Conservation (phyloP, 139 green algal genomes). For the Tetratostichococcus sp. region DNA sequence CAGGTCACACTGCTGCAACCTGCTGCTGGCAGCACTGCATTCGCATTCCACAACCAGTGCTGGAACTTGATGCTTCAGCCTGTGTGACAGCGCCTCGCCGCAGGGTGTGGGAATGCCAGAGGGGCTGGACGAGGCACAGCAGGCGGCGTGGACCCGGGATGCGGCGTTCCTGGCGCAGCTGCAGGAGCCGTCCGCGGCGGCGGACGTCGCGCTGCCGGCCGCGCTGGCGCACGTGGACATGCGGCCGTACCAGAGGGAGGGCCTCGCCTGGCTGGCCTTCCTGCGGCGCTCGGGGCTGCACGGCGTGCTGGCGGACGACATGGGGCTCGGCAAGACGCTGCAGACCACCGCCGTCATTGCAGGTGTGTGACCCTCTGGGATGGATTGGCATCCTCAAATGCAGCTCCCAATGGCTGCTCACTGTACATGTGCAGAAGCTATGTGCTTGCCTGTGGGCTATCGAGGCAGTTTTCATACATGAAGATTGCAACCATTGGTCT, state of each 20-base stretch:
- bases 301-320: conserved; percentile 94
- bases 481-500: too few species aligned
- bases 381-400: too few species aligned
- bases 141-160: conserved; percentile 48
- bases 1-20: too few species aligned
- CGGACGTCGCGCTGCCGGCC: conserved; percentile 68
- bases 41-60: too few species aligned
- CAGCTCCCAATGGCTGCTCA: too few species aligned
- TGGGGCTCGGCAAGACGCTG: conserved; percentile 85
- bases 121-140: conserved; percentile 55
- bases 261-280: conserved; percentile 97
- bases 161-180: conserved; percentile 81
- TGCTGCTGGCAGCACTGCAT: too few species aligned
- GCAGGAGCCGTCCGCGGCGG: conserved; percentile 73
- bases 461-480: too few species aligned
- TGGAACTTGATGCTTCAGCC: too few species aligned
- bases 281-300: conserved; percentile 89
- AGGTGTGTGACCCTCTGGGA: not conserved
- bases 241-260: conserved; percentile 90
- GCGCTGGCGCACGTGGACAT: conserved; percentile 46
- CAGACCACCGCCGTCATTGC: conserved; percentile 78
- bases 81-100: too few species aligned
- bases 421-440: too few species aligned
- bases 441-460: too few species aligned
- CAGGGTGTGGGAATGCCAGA: conserved; percentile 54